Evolutionary conservation across 495 filamentous ascomycete species (phyloP), one percentile per base, ranked within the genome.

Genomic region (Annulohypoxylon maeteangense): DNA sequence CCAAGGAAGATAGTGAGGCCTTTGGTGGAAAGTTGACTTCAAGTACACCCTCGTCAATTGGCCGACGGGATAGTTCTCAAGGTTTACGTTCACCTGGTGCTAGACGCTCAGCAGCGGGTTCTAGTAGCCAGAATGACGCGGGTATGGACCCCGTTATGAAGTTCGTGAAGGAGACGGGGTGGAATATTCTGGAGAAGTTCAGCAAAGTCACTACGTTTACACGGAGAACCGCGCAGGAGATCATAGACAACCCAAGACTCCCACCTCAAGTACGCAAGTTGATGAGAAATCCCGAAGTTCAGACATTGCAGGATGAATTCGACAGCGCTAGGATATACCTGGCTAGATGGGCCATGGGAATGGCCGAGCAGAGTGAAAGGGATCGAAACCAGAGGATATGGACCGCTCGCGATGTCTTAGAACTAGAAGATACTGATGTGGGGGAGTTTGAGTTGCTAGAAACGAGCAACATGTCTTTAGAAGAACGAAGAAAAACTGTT

Each of bases 131-230:
- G 20, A 81, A 78, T 18, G 87, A 95, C 75, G 93, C 86, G 4
- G 88, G 88, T n/a, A 97, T 97, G 93, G 95, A 99, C 76, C 95
- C 95, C 0, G 88, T 98, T 45, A 94, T 91, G 71, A 97, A 97
- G 81, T 93, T 94, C 23, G 84, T 98, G 67, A 99, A 98, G 78
- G 94, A 98, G 79, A 93, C 96, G 1, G 87, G 93, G 56, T 99
- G 95, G 95, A 97, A 92, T 65, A 89, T 99, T 50, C 83, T 99
- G 76, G 95, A 99, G 81, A 93, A 93, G 78, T 88, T 99, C 62
- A 95, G 92, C 81, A 93, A 97, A 76, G 96, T 99, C 22, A 99
- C 96, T 1, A 97, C 92, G 0, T 97, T 98, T 72, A 97, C 96
- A 0, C 84, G 94, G 62, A 86, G 94, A 65, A 97, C 96, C 1